These are phyloP conservation scores for Sporisorium graminicola DNA, from an alignment of 1,284 basidiomycete genomes.

Conservation along the genomic window DNA sequence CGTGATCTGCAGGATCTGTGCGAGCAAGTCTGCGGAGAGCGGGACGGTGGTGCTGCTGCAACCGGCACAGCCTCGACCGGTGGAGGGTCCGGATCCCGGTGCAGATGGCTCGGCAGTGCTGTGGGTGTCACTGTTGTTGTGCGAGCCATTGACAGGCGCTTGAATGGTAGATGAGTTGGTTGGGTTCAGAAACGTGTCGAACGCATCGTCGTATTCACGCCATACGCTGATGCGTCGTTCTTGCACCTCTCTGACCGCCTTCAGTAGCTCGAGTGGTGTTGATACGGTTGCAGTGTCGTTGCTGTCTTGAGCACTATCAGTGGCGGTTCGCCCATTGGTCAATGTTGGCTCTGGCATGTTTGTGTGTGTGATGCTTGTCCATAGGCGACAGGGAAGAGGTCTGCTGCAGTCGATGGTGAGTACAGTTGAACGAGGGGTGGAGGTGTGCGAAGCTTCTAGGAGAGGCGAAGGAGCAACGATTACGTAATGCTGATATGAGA, in stretches of 20 bases:
- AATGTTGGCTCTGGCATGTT: conserved; percentile 22
- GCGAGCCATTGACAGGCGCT: conserved; percentile 24
- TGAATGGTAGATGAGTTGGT: background rate
- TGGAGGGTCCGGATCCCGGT: background rate
- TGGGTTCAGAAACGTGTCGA: conserved; percentile 32
- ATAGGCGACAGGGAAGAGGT: background rate
- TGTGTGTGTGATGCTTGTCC: background rate
- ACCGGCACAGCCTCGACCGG: conserved; percentile 17
- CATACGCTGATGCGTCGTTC: conserved; percentile 51
- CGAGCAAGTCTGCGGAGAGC: conserved; percentile 32
- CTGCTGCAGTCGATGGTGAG: background rate
- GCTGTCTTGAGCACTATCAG: background rate
- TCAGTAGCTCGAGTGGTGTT: conserved; percentile 36
- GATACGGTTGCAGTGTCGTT: background rate
- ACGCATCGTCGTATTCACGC: conserved; percentile 59
- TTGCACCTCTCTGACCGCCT: conserved; percentile 53
- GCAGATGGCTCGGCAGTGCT: background rate
- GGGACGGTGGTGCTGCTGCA: conserved; percentile 36
- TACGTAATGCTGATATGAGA: conserved; percentile 29
- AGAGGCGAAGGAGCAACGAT: background rate
- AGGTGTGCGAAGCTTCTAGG: conserved; percentile 27
- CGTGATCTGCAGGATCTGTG: conserved; percentile 53
- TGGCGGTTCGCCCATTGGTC: background rate
- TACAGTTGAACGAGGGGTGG: conserved; percentile 17
- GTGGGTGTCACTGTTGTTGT: conserved; percentile 1